Conservation (phyloP, 2,329 filamentous ascomycete species). For the Tympanopsis confertula region DNA sequence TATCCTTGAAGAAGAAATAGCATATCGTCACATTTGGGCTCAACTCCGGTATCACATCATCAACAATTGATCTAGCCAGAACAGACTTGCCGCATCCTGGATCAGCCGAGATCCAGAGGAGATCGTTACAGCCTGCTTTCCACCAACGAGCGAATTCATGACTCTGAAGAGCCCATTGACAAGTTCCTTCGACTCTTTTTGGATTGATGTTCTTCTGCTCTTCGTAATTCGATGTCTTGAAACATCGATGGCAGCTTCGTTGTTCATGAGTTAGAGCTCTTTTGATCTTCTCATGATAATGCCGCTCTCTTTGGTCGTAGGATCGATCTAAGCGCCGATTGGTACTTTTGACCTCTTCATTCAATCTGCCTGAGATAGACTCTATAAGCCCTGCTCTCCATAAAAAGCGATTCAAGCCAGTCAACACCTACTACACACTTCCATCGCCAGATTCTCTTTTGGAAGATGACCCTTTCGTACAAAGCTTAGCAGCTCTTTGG, state of each 20-base stretch:
- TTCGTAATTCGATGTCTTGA: slow-evolving; percentile 14
- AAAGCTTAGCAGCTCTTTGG: not conserved
- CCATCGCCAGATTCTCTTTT: not conserved
- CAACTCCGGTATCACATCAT: slow-evolving; percentile 11
- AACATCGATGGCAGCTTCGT: slow-evolving; percentile 10
- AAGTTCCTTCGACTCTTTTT: slow-evolving; percentile 15
- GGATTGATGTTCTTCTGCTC: slow-evolving; percentile 18
- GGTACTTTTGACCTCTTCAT: not conserved
- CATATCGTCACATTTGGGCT: slow-evolving; percentile 10
- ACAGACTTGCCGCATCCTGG: slow-evolving; percentile 28
- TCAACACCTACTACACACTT: not conserved
- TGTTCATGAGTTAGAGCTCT: not conserved
- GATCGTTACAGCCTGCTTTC: slow-evolving; percentile 7
- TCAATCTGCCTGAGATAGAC: not conserved
- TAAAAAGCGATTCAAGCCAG: not conserved
- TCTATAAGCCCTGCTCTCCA: not conserved
- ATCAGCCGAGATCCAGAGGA: slow-evolving; percentile 25
- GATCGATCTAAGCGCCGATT: slow-evolving; percentile 8
- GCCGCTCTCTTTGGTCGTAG: slow-evolving; percentile 4
- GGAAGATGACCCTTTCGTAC: not conserved
- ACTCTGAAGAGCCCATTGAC: slow-evolving; percentile 17
- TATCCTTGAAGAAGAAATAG: slow-evolving; percentile 26
- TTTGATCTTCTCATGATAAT: not conserved
- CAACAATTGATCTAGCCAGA: slow-evolving; percentile 18
- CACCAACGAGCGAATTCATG: slow-evolving; percentile 13